A percentile compares a stretch with the other conserved stretches of the same genome.
Evolutionary conservation across 768 basidiomycete species (phyloP).

Genomic region (Tulasnella sp.): DNA sequence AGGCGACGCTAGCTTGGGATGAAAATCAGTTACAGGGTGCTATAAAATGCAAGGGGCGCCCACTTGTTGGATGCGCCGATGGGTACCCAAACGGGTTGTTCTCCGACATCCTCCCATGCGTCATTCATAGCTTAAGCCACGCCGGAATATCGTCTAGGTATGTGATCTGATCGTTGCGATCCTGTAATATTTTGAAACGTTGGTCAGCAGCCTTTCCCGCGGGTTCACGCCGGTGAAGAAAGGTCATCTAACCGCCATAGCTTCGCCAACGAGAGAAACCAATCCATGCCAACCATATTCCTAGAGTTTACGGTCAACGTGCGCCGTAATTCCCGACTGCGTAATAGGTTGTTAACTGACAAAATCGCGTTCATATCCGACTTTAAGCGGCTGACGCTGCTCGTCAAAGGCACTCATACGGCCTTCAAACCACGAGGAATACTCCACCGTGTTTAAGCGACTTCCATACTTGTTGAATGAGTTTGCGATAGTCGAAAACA

Average conservation of each 20-base stretch:
- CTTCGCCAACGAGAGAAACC: not conserved
- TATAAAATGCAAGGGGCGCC: not conserved
- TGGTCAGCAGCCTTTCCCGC: not conserved
- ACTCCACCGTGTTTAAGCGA: slow-evolving; percentile 16
- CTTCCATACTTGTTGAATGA: not conserved
- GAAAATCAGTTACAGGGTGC: not conserved
- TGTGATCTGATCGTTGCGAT: not conserved
- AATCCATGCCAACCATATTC: not conserved
- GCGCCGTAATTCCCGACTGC: no score
- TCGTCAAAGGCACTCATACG: slow-evolving; percentile 5
- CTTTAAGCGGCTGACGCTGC: slow-evolving; percentile 10
- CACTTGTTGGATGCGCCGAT: slow-evolving; percentile 18
- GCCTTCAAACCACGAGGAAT: slow-evolving; percentile 17
- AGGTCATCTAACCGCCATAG: not conserved
- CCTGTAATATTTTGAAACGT: not conserved
- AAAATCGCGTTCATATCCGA: not conserved
- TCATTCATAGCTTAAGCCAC: slow-evolving; percentile 15
- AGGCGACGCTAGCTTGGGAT: not conserved
- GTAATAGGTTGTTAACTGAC: not conserved
- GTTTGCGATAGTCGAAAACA: slow-evolving; percentile 12
- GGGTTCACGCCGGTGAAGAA: not conserved
- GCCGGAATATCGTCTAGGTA: not conserved
- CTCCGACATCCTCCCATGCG: slow-evolving; percentile 17
- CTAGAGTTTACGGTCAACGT: not conserved
- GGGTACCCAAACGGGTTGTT: not conserved